A percentile compares a stretch with the other conserved stretches of the same genome.
Conservation (phyloP, 192 early-diverging fungal species). For the Chytriomyces sp. region DNA sequence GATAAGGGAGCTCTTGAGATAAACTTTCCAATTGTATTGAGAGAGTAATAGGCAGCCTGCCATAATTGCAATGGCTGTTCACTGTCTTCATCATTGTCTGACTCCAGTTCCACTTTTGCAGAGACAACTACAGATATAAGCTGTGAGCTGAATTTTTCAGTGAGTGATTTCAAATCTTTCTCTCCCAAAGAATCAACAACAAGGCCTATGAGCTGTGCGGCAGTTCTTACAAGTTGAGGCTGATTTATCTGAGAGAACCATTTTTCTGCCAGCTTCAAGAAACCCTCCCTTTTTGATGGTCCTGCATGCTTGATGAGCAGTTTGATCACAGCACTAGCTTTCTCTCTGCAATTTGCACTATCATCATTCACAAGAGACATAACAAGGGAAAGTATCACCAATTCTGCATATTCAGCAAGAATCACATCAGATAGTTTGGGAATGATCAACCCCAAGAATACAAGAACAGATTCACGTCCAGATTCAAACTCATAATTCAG, state of each 20-base stretch:
- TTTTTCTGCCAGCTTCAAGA: slow-evolving; percentile 70
- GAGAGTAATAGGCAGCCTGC: slow-evolving; percentile 83
- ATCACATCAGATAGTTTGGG: slow-evolving; percentile 77
- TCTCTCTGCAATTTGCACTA: slow-evolving; percentile 87
- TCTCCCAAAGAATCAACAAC: slow-evolving; percentile 77
- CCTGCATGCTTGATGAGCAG: slow-evolving; percentile 66
- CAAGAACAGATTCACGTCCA: slow-evolving; percentile 88
- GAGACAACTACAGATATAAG: slow-evolving; percentile 8
- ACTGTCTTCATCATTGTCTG: slow-evolving; percentile 48
- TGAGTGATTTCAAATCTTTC: slow-evolving; percentile 28
- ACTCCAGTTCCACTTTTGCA: slow-evolving; percentile 41
- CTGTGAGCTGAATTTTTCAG: slow-evolving; percentile 4
- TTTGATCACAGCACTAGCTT: slow-evolving; percentile 77
- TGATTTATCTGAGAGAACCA: slow-evolving; percentile 66
- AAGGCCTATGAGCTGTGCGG: slow-evolving; percentile 83
- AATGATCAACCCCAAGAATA: slow-evolving; percentile 80
- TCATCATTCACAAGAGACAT: slow-evolving; percentile 90
- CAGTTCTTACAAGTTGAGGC: slow-evolving; percentile 73
- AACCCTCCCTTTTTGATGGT: slow-evolving; percentile 59
- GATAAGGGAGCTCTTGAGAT: slow-evolving; percentile 39
- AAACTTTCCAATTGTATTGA: slow-evolving; percentile 76
- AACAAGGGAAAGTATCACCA: slow-evolving; percentile 84
- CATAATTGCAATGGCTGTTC: slow-evolving; percentile 60
- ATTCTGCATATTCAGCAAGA: slow-evolving; percentile 73
- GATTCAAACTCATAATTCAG: slow-evolving; percentile 88